Evolutionary conservation across 257 asterid genomes (phyloP).

Genomic region (Jasminum sambac): DNA sequence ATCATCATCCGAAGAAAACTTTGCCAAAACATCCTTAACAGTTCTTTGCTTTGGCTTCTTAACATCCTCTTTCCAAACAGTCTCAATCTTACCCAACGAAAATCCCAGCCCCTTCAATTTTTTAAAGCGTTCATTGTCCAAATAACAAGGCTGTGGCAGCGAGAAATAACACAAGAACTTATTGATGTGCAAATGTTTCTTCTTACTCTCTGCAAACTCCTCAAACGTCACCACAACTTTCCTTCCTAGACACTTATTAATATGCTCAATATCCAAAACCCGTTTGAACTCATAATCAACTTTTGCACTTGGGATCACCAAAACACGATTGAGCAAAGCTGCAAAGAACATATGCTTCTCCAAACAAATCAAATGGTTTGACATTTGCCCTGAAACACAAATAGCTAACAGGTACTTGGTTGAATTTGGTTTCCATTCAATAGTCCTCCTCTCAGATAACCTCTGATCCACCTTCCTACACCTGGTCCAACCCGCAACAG

Average conservation of each 20-base stretch:
- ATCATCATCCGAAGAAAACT: conserved; percentile 67
- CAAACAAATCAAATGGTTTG: conserved; percentile 91
- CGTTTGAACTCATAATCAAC: conserved; percentile 80
- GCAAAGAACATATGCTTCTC: conserved; percentile 98
- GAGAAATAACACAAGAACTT: conserved; percentile 90
- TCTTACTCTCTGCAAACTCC: conserved; percentile 66
- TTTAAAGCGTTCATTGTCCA: conserved; percentile 82
- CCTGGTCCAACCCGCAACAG: conserved; percentile 43
- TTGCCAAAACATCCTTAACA: conserved; percentile 58
- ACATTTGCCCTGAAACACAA: conserved; percentile 95
- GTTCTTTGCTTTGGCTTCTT: conserved; percentile 69
- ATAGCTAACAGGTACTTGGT: conserved; percentile 80
- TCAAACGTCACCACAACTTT: conserved; percentile 84
- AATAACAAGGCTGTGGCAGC: conserved; percentile 70
- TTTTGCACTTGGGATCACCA: conserved; percentile 86
- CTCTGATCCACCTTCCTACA: conserved; percentile 73
- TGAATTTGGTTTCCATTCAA: conserved; percentile 78
- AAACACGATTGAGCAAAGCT: conserved; percentile 67
- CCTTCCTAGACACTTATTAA: conserved; percentile 76
- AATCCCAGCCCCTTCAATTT: conserved; percentile 79
- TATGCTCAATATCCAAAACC: conserved; percentile 79
- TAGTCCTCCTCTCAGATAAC: conserved; percentile 58
- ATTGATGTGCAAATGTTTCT: conserved; percentile 66
- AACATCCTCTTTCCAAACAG: conserved; percentile 95
- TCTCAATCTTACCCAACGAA: conserved; percentile 63